Evolutionary conservation across 1,284 basidiomycete species (phyloP), one percentile per base, ranked within the genome.

Genomic region (Rhizoctonia solani): DNA sequence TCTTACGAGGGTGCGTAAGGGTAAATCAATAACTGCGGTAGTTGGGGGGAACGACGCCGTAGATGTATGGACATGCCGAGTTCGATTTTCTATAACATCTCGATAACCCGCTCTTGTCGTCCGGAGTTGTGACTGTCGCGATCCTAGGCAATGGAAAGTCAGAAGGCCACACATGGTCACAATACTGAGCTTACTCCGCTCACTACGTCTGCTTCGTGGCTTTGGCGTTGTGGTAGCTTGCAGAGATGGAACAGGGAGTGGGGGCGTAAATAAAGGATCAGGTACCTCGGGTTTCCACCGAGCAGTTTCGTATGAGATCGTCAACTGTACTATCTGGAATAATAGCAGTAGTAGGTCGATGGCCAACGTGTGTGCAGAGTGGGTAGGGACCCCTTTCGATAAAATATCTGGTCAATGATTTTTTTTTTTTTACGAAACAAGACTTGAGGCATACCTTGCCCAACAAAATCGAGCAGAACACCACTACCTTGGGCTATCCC

Each of bases 381-480:
- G 52, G 13, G 56, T 6, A 16, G 56, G 39, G 3, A 42, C 47
- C 11, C 56, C 67, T 68, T n/a, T n/a, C n/a, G n/a, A n/a, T n/a
- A n/a, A n/a, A n/a, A n/a, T n/a, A n/a, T n/a, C n/a, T n/a, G n/a
- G n/a, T n/a, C n/a, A n/a, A n/a, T n/a, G n/a, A n/a, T n/a, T n/a
- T n/a, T n/a, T n/a, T n/a, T n/a, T n/a, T n/a, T n/a, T n/a, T n/a
- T n/a, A n/a, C n/a, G n/a, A n/a, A n/a, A n/a, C n/a, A n/a, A n/a
- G n/a, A n/a, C n/a, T n/a, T n/a, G n/a, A n/a, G n/a, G 19, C 54
- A 1, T 16, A 68, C 67, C 11, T 37, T 53, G 58, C 6, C 67
- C 67, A 6, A 68, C 67, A 61, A 68, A 68, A 27, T 68, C 67
- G 2, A 68, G 39, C n/a, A 68, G n/a, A 19, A 68, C 58, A 6